Conservation (phyloP, 1,284 basidiomycete genomes). For the Ustilago vetiveriae region DNA sequence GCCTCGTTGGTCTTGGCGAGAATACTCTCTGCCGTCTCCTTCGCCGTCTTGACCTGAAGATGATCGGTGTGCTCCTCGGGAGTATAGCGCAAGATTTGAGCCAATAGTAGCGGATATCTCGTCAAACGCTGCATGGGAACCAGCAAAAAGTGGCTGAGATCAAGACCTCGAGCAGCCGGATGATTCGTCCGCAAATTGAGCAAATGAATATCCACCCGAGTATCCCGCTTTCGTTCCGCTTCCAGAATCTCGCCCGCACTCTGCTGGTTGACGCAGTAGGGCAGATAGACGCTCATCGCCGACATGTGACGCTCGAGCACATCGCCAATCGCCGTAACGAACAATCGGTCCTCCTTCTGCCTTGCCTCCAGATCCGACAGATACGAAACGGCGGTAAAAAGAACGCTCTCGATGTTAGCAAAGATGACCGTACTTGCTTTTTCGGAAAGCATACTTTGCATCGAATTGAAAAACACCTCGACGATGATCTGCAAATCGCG, state of each 20-base stretch:
- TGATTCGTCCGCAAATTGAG: conserved; percentile 80
- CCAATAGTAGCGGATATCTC: conserved; percentile 90
- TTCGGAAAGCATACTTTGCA: conserved; percentile 77
- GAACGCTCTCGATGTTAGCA: conserved; percentile 84
- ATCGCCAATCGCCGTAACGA: conserved; percentile 87
- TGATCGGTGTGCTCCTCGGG: conserved; percentile 86
- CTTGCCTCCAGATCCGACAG: conserved; percentile 81
- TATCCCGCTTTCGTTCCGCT: conserved; percentile 76
- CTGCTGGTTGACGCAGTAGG: conserved; percentile 89
- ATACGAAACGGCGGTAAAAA: conserved; percentile 28
- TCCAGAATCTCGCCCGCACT: conserved; percentile 82
- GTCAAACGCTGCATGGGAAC: conserved; percentile 96
- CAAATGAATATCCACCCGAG: conserved; percentile 75
- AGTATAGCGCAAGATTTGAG: conserved; percentile 91
- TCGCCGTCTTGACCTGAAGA: conserved; percentile 72
- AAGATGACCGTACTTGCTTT: conserved; percentile 86
- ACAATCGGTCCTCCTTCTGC: conserved; percentile 87
- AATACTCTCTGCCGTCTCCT: conserved; percentile 77
- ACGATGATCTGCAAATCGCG: conserved; percentile 81
- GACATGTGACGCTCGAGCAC: conserved; percentile 79
- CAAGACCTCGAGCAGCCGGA: conserved; percentile 80
- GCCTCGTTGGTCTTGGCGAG: conserved; percentile 86
- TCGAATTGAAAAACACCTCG: conserved; percentile 79
- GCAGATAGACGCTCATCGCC: conserved; percentile 82
- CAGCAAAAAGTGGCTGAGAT: conserved; percentile 88